phyloP scores from a whole-genome alignment of 2,329 filamentous ascomycete genomes.

The Dothideomycetidae sp. region DNA sequence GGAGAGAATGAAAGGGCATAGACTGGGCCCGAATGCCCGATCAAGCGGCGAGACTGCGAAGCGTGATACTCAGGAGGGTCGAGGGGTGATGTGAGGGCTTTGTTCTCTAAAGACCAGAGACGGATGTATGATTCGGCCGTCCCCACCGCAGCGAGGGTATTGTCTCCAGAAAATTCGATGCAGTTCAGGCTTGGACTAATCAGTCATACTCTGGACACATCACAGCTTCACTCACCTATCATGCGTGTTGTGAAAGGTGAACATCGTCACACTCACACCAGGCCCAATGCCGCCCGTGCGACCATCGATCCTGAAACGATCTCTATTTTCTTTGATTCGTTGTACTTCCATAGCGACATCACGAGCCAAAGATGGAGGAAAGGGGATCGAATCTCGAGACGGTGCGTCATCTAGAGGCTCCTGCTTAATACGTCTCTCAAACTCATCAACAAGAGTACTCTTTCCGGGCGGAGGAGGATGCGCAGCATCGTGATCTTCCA shows the following conservation, averaged over 20 bases:
- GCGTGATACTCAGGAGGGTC: constrained; percentile 43
- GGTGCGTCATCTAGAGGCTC: constrained; percentile 74
- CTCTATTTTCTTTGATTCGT: constrained; percentile 82
- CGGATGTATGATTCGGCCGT: constrained; percentile 92
- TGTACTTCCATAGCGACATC: constrained; percentile 92
- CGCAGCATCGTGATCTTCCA: constrained; percentile 71
- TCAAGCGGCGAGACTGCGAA: constrained; percentile 57
- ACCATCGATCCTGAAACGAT: constrained; percentile 77
- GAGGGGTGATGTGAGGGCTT: constrained; percentile 56
- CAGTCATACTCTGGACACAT: neutral
- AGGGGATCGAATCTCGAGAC: constrained; percentile 61
- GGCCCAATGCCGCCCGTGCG: constrained; percentile 72
- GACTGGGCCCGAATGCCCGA: constrained; percentile 81
- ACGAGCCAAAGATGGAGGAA: constrained; percentile 73
- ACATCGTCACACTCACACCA: constrained; percentile 84
- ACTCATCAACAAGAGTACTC: constrained; percentile 67
- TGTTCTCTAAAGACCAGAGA: constrained; percentile 82
- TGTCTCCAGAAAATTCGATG: constrained; percentile 89
- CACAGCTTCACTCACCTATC: constrained; percentile 49
- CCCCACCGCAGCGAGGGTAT: constrained; percentile 71
- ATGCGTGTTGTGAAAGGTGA: constrained; percentile 93
- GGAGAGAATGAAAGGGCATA: constrained; percentile 85
- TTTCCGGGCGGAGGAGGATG: constrained; percentile 58
- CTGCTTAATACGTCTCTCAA: constrained; percentile 74
- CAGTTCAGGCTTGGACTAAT: constrained; percentile 55